Conservation (phyloP, 441 rosid genomes). For the Populus hybrid region DNA sequence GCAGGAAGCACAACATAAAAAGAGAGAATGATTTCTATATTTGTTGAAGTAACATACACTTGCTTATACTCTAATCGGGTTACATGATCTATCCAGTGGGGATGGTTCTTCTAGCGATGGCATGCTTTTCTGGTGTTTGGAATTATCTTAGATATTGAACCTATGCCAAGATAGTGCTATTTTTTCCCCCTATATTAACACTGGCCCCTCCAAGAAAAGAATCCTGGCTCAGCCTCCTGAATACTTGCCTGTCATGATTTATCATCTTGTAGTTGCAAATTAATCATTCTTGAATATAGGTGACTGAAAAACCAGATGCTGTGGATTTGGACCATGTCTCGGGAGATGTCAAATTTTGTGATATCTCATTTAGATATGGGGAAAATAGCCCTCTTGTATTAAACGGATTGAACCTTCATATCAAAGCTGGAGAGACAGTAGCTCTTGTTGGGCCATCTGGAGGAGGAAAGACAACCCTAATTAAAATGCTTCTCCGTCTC, state of each 20-base stretch:
- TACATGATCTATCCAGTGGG: neutral
- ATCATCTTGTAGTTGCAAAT: slow-evolving; percentile 7
- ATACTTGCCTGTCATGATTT: neutral
- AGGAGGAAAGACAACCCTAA: slow-evolving; percentile 92
- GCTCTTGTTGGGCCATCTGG: slow-evolving; percentile 96
- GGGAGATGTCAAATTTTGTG: slow-evolving; percentile 70
- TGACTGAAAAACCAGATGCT: slow-evolving; percentile 55
- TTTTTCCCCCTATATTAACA: neutral
- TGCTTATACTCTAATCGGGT: neutral
- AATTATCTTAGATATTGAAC: neutral
- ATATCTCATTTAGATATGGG: slow-evolving; percentile 62
- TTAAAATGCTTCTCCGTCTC: slow-evolving; percentile 87
- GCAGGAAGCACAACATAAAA: neutral
- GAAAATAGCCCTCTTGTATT: slow-evolving; percentile 54
- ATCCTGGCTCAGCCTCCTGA: neutral
- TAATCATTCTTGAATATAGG: slow-evolving; percentile 42
- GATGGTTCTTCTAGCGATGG: neutral
- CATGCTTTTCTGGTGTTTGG: neutral
- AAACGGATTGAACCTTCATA: slow-evolving; percentile 65
- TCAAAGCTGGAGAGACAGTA: slow-evolving; percentile 86
- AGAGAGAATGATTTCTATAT: neutral
- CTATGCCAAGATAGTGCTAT: neutral
- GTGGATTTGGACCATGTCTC: slow-evolving; percentile 46
- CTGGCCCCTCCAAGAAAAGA: neutral
- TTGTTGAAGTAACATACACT: neutral